phyloP scores from a whole-genome alignment of 208 protist genomes.

The Wallacemonas sp. region DNA sequence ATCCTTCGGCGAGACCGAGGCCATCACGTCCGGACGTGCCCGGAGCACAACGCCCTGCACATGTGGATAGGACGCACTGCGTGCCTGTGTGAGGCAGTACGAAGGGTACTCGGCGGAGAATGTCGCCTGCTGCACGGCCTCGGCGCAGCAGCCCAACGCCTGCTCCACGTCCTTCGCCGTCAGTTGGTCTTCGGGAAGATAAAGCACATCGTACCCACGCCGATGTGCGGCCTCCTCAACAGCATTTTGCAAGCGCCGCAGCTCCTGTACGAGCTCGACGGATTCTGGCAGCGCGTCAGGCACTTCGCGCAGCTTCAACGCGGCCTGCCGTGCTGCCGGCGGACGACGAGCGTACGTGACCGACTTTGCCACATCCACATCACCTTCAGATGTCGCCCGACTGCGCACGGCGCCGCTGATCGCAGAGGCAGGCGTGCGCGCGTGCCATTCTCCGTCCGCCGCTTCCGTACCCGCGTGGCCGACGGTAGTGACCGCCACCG shows the following conservation, averaged over 20 bases:
- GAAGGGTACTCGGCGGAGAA: slow-evolving; percentile 74
- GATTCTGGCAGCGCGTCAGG: slow-evolving; percentile 39
- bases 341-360: slow-evolving; percentile 18
- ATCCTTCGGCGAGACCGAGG: not conserved
- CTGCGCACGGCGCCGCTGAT: too few species aligned
- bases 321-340: slow-evolving; percentile 44
- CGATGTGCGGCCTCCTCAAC: slow-evolving; percentile 24
- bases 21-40: not conserved
- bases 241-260: slow-evolving; percentile 21
- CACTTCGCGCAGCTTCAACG: slow-evolving; percentile 67
- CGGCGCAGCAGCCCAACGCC: slow-evolving; percentile 59
- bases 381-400: too few species aligned
- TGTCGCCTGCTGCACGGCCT: slow-evolving; percentile 62
- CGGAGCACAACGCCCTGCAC: slow-evolving; percentile 65
- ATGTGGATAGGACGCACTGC: slow-evolving; percentile 46
- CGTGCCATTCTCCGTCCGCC: too few species aligned
- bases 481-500: not conserved
- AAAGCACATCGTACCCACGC: slow-evolving; percentile 41
- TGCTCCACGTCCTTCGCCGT: slow-evolving; percentile 40
- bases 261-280: slow-evolving; percentile 8
- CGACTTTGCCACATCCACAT: too few species aligned
- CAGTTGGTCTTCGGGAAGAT: slow-evolving; percentile 39
- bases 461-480: slow-evolving; percentile 10
- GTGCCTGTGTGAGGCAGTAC: slow-evolving; percentile 74
- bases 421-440: too few species aligned